These are phyloP conservation scores for Carex myosuroides DNA, from an alignment of 176 grass and related monocot species.

Conservation along the genomic window DNA sequence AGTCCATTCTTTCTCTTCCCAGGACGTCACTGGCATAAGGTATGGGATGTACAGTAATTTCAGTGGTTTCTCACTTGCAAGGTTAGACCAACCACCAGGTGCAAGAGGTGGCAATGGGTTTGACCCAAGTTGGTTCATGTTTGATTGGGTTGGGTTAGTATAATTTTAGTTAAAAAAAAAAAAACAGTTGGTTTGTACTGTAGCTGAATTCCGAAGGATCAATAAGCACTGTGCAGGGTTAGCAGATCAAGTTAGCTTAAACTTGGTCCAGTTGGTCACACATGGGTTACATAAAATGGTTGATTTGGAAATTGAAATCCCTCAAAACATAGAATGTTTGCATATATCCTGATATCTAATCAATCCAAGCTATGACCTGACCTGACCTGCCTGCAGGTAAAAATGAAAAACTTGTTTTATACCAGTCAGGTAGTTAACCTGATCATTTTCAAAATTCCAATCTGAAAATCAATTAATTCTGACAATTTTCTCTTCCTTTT, in stretches of 20 bases:
- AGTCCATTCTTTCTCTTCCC: constrained; percentile 95
- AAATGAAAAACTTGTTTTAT: too few species aligned
- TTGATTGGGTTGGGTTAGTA: neutral
- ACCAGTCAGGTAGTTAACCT: neutral
- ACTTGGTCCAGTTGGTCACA: neutral
- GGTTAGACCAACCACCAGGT: too few species aligned
- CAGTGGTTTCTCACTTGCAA: too few species aligned
- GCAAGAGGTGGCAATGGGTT: too few species aligned
- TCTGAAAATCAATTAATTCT: neutral
- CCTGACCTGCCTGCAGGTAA: neutral
- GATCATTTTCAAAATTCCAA: neutral
- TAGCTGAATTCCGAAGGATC: neutral
- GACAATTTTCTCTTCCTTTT: neutral
- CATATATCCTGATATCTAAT: neutral
- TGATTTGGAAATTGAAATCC: neutral
- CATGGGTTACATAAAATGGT: neutral
- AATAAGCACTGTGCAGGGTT: neutral
- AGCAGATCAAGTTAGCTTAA: neutral
- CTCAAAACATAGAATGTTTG: neutral
- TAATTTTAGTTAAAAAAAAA: neutral
- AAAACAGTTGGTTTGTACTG: neutral
- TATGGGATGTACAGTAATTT: constrained; percentile 17
- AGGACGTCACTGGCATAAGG: constrained; percentile 81
- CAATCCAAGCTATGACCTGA: neutral
- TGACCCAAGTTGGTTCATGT: neutral